Evolutionary conservation across 495 filamentous ascomycete species (phyloP).

Genomic region (Annulohypoxylon stygium): DNA sequence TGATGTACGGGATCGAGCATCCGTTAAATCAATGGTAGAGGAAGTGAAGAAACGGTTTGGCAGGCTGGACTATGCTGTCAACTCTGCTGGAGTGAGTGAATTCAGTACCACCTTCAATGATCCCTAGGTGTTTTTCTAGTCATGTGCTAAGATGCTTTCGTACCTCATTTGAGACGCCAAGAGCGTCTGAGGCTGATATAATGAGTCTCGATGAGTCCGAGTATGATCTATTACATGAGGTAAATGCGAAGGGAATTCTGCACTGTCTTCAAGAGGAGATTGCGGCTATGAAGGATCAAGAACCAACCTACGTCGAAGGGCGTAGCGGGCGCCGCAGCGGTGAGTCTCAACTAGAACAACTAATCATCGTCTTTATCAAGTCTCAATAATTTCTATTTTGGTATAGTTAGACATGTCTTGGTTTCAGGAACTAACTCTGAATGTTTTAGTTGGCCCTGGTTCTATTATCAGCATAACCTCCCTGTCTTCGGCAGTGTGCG

Average conservation of each 20-base stretch:
- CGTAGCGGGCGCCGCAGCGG: conserved; percentile 32
- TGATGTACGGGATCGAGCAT: conserved; percentile 47
- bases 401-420: neutral
- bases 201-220: conserved; percentile 22
- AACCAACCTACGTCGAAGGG: conserved; percentile 30
- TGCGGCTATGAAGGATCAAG: conserved; percentile 45
- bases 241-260: conserved; percentile 44
- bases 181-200: conserved; percentile 1
- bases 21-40: conserved; percentile 46
- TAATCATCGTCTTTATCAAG: no score
- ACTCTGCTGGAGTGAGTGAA: conserved; percentile 51
- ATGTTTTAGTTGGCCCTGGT: conserved; percentile 49
- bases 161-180: neutral
- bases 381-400: neutral
- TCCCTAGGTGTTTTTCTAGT: neutral
- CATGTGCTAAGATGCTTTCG: no score
- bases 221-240: conserved; percentile 39
- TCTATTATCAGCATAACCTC: conserved; percentile 65
- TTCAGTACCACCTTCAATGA: neutral
- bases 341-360: neutral
- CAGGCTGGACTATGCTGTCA: conserved; percentile 53
- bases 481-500: conserved; percentile 55
- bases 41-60: conserved; percentile 42
- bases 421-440: neutral
- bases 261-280: conserved; percentile 43